Percentiles rank a stretch among this genome's conserved stretches.
Conservation (phyloP, 2,329 filamentous ascomycete genomes). For the Pseudocercospora cruenta region DNA sequence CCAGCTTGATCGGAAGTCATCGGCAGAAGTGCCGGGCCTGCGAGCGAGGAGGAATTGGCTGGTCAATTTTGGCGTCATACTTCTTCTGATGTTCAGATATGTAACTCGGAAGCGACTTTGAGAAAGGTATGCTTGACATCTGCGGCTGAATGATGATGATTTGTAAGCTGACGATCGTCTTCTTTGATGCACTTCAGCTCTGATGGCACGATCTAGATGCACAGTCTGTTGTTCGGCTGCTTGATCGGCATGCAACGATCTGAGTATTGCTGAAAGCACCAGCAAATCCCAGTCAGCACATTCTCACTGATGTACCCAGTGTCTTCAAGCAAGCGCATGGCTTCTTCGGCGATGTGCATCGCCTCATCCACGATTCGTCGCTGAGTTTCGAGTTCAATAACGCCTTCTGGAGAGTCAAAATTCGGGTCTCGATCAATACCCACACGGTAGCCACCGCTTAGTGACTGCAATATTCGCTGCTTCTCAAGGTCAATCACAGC, state of each 20-base stretch:
- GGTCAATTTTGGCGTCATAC: background rate
- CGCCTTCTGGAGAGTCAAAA: background rate
- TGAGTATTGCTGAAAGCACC: background rate
- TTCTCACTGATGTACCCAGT: background rate
- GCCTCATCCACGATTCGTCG: background rate
- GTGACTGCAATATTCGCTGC: background rate
- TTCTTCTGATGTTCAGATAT: background rate
- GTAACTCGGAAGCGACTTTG: background rate
- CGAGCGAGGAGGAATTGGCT: background rate
- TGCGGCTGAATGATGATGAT: background rate
- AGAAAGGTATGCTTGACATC: background rate
- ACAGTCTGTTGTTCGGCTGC: background rate
- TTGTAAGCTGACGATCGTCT: background rate
- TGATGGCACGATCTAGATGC: background rate
- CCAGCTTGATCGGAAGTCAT: background rate
- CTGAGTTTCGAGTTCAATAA: background rate
- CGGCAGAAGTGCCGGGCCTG: background rate
- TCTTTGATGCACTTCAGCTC: background rate
- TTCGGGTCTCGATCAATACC: background rate
- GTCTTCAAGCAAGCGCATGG: background rate
- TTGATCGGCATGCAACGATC: background rate
- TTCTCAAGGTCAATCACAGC: background rate
- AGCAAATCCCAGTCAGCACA: background rate
- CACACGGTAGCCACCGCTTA: background rate
- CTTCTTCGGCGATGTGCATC: background rate